phyloP scores from a whole-genome alignment of 805 yeast species.

The Pichia paraexigua region DNA sequence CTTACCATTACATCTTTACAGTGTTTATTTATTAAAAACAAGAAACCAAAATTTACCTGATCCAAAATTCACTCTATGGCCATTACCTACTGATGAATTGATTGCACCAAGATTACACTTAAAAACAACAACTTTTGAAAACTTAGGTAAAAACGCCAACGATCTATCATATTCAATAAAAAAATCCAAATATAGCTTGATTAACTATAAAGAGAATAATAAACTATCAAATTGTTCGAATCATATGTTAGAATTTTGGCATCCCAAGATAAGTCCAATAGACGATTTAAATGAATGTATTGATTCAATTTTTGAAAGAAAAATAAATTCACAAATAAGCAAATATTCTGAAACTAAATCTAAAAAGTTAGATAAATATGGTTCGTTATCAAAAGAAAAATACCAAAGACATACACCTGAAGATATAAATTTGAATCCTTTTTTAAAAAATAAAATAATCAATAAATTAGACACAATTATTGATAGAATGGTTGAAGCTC shows the following conservation, averaged over 20 bases:
- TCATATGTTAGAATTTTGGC: slow-evolving; percentile 8
- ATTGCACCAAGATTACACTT: slow-evolving; percentile 5
- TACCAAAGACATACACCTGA: neutral
- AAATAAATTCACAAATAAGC: slow-evolving; percentile 1
- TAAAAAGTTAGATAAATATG: neutral
- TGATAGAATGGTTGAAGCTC: slow-evolving; percentile 12
- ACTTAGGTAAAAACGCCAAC: neutral
- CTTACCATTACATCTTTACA: slow-evolving; percentile 57
- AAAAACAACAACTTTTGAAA: neutral
- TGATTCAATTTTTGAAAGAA: slow-evolving; percentile 9
- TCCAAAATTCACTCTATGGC: slow-evolving; percentile 8
- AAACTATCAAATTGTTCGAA: neutral
- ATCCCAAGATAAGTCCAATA: slow-evolving; percentile 3
- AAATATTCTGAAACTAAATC: neutral
- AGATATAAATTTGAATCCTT: slow-evolving; percentile 11
- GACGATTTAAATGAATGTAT: slow-evolving; percentile 4
- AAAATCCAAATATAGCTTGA: neutral
- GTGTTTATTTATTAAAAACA: slow-evolving; percentile 38
- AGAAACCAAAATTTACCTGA: slow-evolving; percentile 7
- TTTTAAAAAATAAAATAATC: slow-evolving; percentile 10
- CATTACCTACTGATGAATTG: slow-evolving; percentile 1
- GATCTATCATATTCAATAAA: neutral
- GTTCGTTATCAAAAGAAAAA: neutral
- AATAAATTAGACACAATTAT: slow-evolving; percentile 16
- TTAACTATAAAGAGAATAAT: slow-evolving; percentile 2